A percentile compares a stretch with the other conserved stretches of the same genome.
Evolutionary conservation across 2,329 filamentous ascomycete species (phyloP).

Genomic region (Aspergillus tubingensis): DNA sequence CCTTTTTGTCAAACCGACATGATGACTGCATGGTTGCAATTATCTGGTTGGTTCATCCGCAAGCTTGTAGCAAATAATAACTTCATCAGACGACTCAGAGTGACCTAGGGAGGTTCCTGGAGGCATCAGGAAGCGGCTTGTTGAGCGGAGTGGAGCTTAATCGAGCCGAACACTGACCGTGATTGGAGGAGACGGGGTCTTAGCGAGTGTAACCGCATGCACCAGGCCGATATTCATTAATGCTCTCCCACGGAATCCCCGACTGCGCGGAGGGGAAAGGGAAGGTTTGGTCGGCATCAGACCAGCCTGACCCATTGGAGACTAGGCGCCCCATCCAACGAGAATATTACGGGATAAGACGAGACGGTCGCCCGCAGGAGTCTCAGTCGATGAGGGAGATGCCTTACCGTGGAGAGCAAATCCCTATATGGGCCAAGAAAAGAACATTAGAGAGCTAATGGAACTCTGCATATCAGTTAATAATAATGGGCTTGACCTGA

Average conservation of each 20-base stretch:
- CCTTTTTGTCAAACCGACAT: conserved; percentile 4
- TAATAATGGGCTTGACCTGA: too few relatives aligned
- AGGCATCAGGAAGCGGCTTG: neutral
- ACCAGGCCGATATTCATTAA: neutral
- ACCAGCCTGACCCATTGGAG: neutral
- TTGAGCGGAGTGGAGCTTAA: neutral
- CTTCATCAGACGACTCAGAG: neutral
- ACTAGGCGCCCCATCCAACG: conserved; percentile 5
- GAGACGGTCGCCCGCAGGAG: neutral
- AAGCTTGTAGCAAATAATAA: neutral
- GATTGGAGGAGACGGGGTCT: neutral
- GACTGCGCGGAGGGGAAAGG: neutral
- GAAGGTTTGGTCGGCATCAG: neutral
- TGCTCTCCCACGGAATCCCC: neutral
- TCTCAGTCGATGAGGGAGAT: neutral
- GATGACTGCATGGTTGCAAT: conserved; percentile 4
- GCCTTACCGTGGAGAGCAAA: neutral
- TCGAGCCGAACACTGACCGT: neutral
- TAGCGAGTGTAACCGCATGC: conserved; percentile 3
- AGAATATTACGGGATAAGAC: conserved; percentile 17
- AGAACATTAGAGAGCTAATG: too few relatives aligned
- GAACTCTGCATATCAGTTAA: too few relatives aligned
- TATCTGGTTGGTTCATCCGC: neutral
- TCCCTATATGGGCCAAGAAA: too few relatives aligned
- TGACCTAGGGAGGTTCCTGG: neutral